Evolutionary conservation across 164 flowering plant genomes (phyloP), one percentile per base, ranked within the genome.

Genomic region (Tetracentron sinense): DNA sequence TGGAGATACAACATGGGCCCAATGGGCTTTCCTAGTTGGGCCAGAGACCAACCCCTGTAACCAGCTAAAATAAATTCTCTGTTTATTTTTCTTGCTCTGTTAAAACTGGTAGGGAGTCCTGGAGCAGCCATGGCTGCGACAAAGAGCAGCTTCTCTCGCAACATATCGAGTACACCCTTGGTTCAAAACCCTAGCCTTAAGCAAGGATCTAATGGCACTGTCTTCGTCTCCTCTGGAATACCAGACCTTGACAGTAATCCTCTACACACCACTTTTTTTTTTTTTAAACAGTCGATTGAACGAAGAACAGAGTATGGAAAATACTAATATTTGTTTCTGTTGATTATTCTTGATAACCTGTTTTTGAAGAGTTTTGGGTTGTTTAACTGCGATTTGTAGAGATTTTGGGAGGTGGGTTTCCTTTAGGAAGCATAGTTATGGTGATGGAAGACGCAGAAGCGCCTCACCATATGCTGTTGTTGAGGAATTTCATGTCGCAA

Each of bases 361-460:
- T 21, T 25, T 30, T 70, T 50, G 2, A 23, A 38, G 55, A 35
- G 0, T 21, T 31, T n/a, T 47, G 59, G 27, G 54, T 55, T 73
- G 16, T 47, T 65, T 54, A 2, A 54, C 29, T 49, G 19, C 35
- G 15, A 50, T 47, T 44, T 69, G 28, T 59, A 94, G 97, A 80
- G 79, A 89, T 94, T 69, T 77, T 91, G 50, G 96, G 97, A n/a
- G 99, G 97, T 68, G 99, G 99, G 57, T 82, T 88, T 58, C 62
- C 85, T 48, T 60, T 94, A 52, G 96, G 96, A 63, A 89, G 92
- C 68, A 66, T 94, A 29, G 85, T 94, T 14, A 78, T 94, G 92
- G 77, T 94, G 53, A 92, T 91, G 97, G 99, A 94, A 78, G 99
- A 94, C 58, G 68, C 90, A 30, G 97, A 94, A 75, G 93, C 96